Evolutionary conservation across 2,329 filamentous ascomycete species (phyloP).

Genomic region (Rutstroemia sp.): DNA sequence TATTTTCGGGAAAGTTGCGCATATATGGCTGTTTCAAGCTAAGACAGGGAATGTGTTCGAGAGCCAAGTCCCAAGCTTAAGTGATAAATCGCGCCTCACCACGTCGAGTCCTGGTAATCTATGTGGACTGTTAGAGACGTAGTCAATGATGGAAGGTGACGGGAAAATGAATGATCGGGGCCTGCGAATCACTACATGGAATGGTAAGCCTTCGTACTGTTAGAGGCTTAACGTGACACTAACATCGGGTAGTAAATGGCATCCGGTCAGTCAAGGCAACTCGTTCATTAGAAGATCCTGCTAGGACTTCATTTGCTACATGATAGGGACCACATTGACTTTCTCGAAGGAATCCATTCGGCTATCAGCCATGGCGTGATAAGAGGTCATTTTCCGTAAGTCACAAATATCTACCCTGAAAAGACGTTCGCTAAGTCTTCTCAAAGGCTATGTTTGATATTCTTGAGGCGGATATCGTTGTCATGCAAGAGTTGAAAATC

Average conservation of each 20-base stretch:
- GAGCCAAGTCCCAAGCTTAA: no score
- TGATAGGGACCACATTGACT: not conserved
- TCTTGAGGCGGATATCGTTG: conserved; percentile 83
- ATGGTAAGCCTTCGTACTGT: conserved; percentile 46
- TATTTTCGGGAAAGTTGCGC: no score
- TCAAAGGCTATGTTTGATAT: conserved; percentile 83
- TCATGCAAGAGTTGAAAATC: conserved; percentile 96
- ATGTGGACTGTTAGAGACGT: not conserved
- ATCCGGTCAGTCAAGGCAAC: conserved; percentile 49
- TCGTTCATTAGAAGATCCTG: not conserved
- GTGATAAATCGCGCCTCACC: no score
- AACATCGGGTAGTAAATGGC: conserved; percentile 56
- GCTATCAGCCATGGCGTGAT: conserved; percentile 76
- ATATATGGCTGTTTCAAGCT: no score
- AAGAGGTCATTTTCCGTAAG: conserved; percentile 60
- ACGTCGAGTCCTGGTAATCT: no score
- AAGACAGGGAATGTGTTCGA: no score
- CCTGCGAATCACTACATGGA: conserved; percentile 80
- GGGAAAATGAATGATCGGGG: conserved; percentile 43
- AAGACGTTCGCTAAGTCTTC: not conserved
- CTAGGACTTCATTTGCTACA: not conserved
- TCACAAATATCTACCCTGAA: not conserved
- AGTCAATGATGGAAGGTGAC: not conserved
- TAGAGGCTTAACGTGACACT: not conserved
- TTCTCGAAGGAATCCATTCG: conserved; percentile 62